Base-by-base conservation (phyloP, 2,329 filamentous ascomycete genomes). In the Acrocalymma vagum region DNA sequence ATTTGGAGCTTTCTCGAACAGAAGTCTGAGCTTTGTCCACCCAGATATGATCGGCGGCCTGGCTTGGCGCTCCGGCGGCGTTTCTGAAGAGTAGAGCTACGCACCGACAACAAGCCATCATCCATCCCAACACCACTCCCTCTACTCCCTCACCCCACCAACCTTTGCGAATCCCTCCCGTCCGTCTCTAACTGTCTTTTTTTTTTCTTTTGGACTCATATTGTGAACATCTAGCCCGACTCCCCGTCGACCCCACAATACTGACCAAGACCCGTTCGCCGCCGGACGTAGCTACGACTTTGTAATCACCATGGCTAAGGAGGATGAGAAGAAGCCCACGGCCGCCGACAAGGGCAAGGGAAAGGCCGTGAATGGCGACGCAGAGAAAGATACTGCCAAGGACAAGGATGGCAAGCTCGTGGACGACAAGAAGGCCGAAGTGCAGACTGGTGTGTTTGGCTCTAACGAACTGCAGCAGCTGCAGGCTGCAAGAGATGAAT, bases 301-400 rank as follows among this genome's bases (percentile, higher is more conserved):
- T 51, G 58, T 63, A 62, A 63, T 61, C 75, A 96, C 41, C 56
- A 78, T 97, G 94, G 92, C 92, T 77, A 89, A 95, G 80, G 90
- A 95, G 75, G 90, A 87, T 78, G 89, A 95, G 76, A 83, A 85
- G 76, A 82, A 86, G 80, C 81, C 88, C 72, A 89, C 88, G 74
- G 78, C 87, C 70, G 82, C 85, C 71, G 90, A 96, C 75, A 97
- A 97, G 82, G 92, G 91, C 75, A 99, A 99, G 81, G 93, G 85
- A 70, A 99, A 97, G 80, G 90, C 86, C 51, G 80, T 85, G 49
- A 86, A 90, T 44, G 82, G 83, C 61, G 78, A 82, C 47, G 84
- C 84, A 48, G 76, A 73, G 41, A 74, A 77, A 48, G 80, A 81
- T 58, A 81, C 83, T 38, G 71, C 72, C 42, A 77, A 81, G 71